Conservation (phyloP, 352 stramenopile species). For the Thalassiosira mediterranea region DNA sequence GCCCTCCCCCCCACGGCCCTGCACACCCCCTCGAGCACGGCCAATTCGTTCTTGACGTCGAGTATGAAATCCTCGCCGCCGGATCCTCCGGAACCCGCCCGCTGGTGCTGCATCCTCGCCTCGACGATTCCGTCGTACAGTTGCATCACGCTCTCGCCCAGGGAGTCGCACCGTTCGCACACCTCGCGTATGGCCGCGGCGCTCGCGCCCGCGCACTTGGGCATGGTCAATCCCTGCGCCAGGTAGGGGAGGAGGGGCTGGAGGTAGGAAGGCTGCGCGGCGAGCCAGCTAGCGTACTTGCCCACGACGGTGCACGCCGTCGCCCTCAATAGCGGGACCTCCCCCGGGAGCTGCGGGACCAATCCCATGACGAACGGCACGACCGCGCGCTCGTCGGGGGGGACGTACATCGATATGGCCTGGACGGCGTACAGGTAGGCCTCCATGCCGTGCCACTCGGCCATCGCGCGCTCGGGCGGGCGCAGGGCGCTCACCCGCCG, state of each 20-base stretch:
- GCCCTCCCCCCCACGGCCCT: conserved; percentile 71
- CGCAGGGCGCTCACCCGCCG: conserved; percentile 30
- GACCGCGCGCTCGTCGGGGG: conserved; percentile 69
- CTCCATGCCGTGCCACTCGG: conserved; percentile 78
- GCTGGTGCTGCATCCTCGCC: conserved; percentile 39
- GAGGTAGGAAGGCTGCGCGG: conserved; percentile 64
- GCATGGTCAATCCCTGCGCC: conserved; percentile 71
- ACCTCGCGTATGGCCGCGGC: conserved; percentile 81
- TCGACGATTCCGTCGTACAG: conserved; percentile 73
- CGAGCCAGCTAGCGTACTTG: conserved; percentile 79
- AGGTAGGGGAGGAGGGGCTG: conserved; percentile 80
- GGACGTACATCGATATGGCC: conserved; percentile 74
- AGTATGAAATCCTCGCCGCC: conserved; percentile 52
- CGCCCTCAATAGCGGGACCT: conserved; percentile 56
- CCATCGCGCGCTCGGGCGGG: conserved; percentile 24
- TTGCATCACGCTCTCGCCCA: conserved; percentile 74
- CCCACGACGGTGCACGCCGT: conserved; percentile 76
- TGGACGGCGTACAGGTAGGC: conserved; percentile 77
- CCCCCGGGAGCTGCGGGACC: conserved; percentile 65
- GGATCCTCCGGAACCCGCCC: conserved; percentile 17
- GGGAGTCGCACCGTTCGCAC: conserved; percentile 67
- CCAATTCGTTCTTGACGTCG: conserved; percentile 80
- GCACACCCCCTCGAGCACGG: conserved; percentile 83
- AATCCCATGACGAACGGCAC: conserved; percentile 79
- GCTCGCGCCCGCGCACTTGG: conserved; percentile 61